Percentiles rank a stretch among this genome's conserved stretches.
These are phyloP conservation scores for Daldinia bambusicola DNA, from an alignment of 495 filamentous ascomycete genomes.

Conservation along the genomic window DNA sequence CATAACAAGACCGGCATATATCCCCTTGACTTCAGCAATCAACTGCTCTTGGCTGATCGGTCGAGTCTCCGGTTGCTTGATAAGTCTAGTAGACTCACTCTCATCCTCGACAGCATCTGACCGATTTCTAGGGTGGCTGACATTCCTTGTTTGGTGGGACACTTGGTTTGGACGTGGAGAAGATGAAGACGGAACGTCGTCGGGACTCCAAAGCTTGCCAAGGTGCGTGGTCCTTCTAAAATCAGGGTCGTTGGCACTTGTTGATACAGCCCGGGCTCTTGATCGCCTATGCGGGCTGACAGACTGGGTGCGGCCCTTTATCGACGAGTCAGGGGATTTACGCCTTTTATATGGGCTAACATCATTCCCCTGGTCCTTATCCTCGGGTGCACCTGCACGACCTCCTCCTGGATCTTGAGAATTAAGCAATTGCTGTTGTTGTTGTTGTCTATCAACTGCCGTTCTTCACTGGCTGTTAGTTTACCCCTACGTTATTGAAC, in stretches of 20 bases:
- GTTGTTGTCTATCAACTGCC: slow-evolving; percentile 3
- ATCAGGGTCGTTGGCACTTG: slow-evolving; percentile 43
- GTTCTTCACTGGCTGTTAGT: slow-evolving; percentile 28
- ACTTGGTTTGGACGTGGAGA: slow-evolving; percentile 32
- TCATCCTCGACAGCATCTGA: slow-evolving; percentile 38
- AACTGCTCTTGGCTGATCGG: slow-evolving; percentile 75
- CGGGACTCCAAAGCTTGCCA: slow-evolving; percentile 53
- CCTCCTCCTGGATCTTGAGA: slow-evolving; percentile 27
- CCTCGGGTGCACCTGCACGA: slow-evolving; percentile 3
- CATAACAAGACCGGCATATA: slow-evolving; percentile 77
- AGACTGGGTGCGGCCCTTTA: slow-evolving; percentile 28
- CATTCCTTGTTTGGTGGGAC: slow-evolving; percentile 18
- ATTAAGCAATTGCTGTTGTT: not conserved
- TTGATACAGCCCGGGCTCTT: slow-evolving; percentile 34
- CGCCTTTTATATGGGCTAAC: slow-evolving; percentile 33
- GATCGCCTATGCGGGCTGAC: slow-evolving; percentile 40
- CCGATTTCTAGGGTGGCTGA: slow-evolving; percentile 15
- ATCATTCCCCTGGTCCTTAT: slow-evolving; percentile 25
- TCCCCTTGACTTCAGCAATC: slow-evolving; percentile 69
- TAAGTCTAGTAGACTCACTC: slow-evolving; percentile 30
- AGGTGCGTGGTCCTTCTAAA: slow-evolving; percentile 45
- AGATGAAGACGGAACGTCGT: slow-evolving; percentile 39
- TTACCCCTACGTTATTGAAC: not conserved
- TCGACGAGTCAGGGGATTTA: slow-evolving; percentile 39
- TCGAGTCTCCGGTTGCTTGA: slow-evolving; percentile 57